Evolutionary conservation across 2,329 filamentous ascomycete species (phyloP), one percentile per base, ranked within the genome.

Genomic region (Didymella pinodella): DNA sequence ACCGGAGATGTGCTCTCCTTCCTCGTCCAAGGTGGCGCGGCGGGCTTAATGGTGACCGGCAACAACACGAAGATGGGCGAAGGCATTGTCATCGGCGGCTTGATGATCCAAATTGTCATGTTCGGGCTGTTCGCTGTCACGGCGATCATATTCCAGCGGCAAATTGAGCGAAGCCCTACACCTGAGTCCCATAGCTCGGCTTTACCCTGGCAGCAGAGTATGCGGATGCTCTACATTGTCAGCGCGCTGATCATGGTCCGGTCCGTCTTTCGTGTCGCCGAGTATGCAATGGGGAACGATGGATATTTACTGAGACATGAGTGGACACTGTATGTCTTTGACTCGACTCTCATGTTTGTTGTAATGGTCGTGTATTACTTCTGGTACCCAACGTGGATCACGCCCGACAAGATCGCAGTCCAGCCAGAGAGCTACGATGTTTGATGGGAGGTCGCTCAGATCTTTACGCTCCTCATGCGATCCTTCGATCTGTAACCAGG

Each of bases 241-340:
- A 36, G 14, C 32, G 32, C 32, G 4, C 16, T 36, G 6, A 18
- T 36, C 16, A 36, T 36, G 32, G 16, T 36, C 5, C 32, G 32
- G 32, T 36, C 32, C 4, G 7, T 36, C 16, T 36, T 36, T 5
- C 32, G 32, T 36, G 32, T 36, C 32, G 32, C 32, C 7, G 32
- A 36, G 32, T 36, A 36, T n/a, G 32, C 32, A 11, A 36, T n/a
- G 32, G 32, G 32, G 16, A 36, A 36, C 16, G 32, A 36, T 36
- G 32, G 32, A 16, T 36, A 36, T 36, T 14, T 36, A 16, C 36
- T 82, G 40, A 60, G 58, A 14, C 71, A 76, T 28, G 81, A 84
- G 71, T 67, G 71, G n/a, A 80, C 69, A 40, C 45, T 80, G 6
- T 82, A 82, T 61, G 65, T 79, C 31, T 79, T 83, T 50, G 81